These are phyloP conservation scores for Peronosclerospora sorghi DNA, from an alignment of 352 stramenopile genomes.

Conservation along the genomic window DNA sequence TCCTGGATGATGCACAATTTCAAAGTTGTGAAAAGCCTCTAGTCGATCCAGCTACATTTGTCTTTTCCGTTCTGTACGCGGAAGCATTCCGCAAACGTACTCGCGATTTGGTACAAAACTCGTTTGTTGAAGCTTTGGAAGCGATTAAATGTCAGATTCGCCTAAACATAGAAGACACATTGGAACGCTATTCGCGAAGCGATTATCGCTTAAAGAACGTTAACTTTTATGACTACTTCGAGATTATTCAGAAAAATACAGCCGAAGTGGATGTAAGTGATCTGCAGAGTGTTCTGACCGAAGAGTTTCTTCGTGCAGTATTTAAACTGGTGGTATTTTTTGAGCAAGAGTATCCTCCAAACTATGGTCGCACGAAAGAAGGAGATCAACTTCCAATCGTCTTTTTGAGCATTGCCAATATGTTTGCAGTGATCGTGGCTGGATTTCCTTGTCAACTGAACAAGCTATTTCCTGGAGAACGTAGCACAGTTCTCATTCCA, in stretches of 20 bases:
- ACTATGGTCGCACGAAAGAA: neutral
- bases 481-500: constrained; percentile 8
- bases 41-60: constrained; percentile 14
- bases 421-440: constrained; percentile 49
- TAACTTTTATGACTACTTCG: constrained; percentile 74
- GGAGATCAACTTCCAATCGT: constrained; percentile 18
- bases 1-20: constrained; percentile 5
- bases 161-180: constrained; percentile 19
- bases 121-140: constrained; percentile 61
- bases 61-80: constrained; percentile 57
- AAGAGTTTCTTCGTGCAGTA: constrained; percentile 67
- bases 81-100: constrained; percentile 49
- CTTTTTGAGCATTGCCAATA: constrained; percentile 53
- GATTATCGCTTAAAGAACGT: constrained; percentile 30
- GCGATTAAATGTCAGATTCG: constrained; percentile 60
- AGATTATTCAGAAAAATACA: constrained; percentile 55
- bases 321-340: constrained; percentile 67
- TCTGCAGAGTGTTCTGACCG: constrained; percentile 58
- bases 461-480: constrained; percentile 38
- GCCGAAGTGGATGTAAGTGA: constrained; percentile 55
- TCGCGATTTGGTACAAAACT: constrained; percentile 60
- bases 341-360: constrained; percentile 42
- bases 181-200: constrained; percentile 10
- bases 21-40: constrained; percentile 4
- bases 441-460: constrained; percentile 32